Conservation (phyloP, 306 rosid species). For the Medicago ruthenica region DNA sequence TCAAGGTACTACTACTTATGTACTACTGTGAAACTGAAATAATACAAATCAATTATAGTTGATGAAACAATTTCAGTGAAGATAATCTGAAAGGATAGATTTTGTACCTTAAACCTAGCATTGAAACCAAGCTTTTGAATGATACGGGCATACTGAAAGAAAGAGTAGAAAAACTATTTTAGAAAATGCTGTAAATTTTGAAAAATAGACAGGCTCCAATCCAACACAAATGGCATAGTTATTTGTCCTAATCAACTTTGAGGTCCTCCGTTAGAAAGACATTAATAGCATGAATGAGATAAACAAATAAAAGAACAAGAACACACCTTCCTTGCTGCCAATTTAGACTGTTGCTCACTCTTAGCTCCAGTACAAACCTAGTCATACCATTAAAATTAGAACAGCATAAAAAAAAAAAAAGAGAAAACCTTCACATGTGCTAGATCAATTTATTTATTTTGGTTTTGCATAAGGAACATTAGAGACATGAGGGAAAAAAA, state of each 20-base stretch:
- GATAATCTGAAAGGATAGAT: not conserved
- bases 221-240: constrained; percentile 7
- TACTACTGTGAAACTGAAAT: not conserved
- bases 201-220: constrained; percentile 14
- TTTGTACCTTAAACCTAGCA: constrained; percentile 79
- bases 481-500: not conserved
- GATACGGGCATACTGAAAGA: constrained; percentile 86
- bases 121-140: constrained; percentile 92
- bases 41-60: not conserved
- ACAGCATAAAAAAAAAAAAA: not conserved
- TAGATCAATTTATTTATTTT: not conserved
- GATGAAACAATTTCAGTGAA: constrained; percentile 20
- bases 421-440: not conserved
- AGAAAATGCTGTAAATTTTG: not conserved
- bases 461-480: not conserved
- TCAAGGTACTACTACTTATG: not conserved
- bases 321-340: constrained; percentile 94
- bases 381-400: constrained; percentile 36
- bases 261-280: not conserved
- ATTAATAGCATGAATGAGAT: constrained; percentile 14
- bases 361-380: constrained; percentile 99
- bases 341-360: constrained; percentile 87
- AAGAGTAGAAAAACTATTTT: constrained; percentile 31
- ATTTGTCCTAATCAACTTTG: not conserved
- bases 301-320: not conserved